Conservation (phyloP, 2,329 filamentous ascomycete species). For the Cryphonectria parasitica region DNA sequence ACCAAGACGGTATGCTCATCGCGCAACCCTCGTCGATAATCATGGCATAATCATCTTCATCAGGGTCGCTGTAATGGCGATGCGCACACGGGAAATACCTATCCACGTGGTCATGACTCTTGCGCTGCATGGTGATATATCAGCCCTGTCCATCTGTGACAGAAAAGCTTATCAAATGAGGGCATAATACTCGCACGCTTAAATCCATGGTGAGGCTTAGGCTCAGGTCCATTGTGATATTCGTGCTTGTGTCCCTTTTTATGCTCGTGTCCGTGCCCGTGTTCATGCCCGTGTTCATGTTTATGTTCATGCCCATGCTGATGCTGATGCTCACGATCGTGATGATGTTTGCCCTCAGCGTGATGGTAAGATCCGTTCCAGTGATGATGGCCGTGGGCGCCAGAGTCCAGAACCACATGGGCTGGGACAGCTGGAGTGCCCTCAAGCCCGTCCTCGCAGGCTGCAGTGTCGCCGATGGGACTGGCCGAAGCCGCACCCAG, state of each 20-base stretch:
- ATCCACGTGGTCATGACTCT: neutral
- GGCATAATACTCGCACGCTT: neutral
- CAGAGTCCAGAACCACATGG: neutral
- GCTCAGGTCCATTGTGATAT: too few relatives aligned
- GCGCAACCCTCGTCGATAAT: neutral
- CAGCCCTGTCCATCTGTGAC: neutral
- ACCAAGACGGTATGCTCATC: too few relatives aligned
- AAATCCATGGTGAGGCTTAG: neutral
- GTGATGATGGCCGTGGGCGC: neutral
- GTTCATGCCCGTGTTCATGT: neutral
- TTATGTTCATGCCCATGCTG: neutral
- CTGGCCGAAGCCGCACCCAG: neutral
- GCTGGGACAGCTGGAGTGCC: neutral
- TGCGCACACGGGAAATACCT: neutral
- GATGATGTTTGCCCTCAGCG: neutral
- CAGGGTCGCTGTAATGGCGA: too few relatives aligned
- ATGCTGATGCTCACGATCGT: neutral
- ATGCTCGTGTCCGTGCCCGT: neutral
- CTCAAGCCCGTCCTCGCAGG: neutral
- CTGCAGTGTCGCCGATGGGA: neutral
- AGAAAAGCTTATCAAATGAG: neutral
- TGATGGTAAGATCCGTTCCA: neutral
- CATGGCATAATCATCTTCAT: neutral
- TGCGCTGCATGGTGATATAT: neutral
- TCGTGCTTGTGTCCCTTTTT: too few relatives aligned